Evolutionary conservation across 1,284 basidiomycete genomes (phyloP).

Genomic region (Somion occarium): DNA sequence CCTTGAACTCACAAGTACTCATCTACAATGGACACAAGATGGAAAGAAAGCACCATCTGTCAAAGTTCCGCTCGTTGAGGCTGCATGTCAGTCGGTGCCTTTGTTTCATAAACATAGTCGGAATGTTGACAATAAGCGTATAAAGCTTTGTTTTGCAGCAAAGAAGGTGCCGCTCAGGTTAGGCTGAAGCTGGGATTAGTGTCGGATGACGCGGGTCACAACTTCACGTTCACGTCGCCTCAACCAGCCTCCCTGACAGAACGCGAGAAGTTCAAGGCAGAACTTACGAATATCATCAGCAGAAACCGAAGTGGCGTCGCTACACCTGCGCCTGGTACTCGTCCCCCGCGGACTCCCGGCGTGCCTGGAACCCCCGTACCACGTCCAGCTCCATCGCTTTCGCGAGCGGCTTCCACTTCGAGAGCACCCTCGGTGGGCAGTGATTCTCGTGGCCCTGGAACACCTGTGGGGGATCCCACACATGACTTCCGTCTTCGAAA

Average conservation of each 20-base stretch:
- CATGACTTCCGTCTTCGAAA: slow-evolving; percentile 71
- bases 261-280: slow-evolving; percentile 75
- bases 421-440: slow-evolving; percentile 58
- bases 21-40: slow-evolving; percentile 72
- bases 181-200: slow-evolving; percentile 67
- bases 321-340: slow-evolving; percentile 23
- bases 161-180: slow-evolving; percentile 72
- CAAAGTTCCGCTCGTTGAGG: slow-evolving; percentile 54
- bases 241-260: slow-evolving; percentile 56
- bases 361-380: slow-evolving; percentile 18
- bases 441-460: slow-evolving; percentile 50
- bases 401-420: slow-evolving; percentile 39
- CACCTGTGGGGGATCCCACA: slow-evolving; percentile 52
- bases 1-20: slow-evolving; percentile 62
- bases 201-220: slow-evolving; percentile 65
- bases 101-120: slow-evolving; percentile 3
- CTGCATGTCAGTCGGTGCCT: slow-evolving; percentile 49
- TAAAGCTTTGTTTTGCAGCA: slow-evolving; percentile 76
- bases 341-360: slow-evolving; percentile 23
- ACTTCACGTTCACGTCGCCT: slow-evolving; percentile 73
- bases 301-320: slow-evolving; percentile 48
- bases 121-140: slow-evolving; percentile 10
- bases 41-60: slow-evolving; percentile 57
- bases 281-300: slow-evolving; percentile 69
- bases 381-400: slow-evolving; percentile 23